phyloP scores from a whole-genome alignment of 345 rosid species.

The Hibiscus mutabilis region DNA sequence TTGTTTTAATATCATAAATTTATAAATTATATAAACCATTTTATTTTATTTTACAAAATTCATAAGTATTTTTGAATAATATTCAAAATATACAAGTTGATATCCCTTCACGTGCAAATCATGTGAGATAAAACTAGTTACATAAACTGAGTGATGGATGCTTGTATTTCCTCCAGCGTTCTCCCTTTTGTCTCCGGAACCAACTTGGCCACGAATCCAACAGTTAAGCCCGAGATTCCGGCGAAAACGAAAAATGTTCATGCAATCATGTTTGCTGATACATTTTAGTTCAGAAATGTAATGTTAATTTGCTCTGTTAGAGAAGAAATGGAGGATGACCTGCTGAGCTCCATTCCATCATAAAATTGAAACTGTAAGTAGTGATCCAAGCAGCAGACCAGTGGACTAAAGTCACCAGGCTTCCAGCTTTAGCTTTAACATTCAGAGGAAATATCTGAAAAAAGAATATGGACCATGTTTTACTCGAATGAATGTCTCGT shows the following conservation, averaged over 20 bases:
- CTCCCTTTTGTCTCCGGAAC: slow-evolving; percentile 58
- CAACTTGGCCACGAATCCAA: slow-evolving; percentile 31
- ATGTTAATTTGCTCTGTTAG: not conserved
- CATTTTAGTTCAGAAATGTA: not conserved
- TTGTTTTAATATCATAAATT: no score
- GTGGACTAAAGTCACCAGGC: slow-evolving; percentile 30
- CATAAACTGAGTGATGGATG: slow-evolving; percentile 8
- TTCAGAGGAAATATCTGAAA: slow-evolving; percentile 42
- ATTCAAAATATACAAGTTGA: no score
- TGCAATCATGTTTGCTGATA: slow-evolving; percentile 4
- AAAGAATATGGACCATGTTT: slow-evolving; percentile 2
- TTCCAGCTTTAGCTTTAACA: slow-evolving; percentile 42
- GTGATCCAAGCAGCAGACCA: slow-evolving; percentile 37
- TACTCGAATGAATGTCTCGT: not conserved
- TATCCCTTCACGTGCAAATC: no score
- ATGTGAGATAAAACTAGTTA: no score
- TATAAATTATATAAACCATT: no score
- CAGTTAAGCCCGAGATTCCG: slow-evolving; percentile 17
- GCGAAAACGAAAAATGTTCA: slow-evolving; percentile 41
- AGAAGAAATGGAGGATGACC: slow-evolving; percentile 14
- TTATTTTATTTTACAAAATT: no score
- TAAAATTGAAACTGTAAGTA: slow-evolving; percentile 35
- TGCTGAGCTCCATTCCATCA: slow-evolving; percentile 40
- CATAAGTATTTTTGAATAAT: no score
- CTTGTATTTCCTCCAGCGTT: slow-evolving; percentile 52